A percentile compares a stretch with the other conserved stretches of the same genome.
phyloP scores from a whole-genome alignment of 2,329 filamentous ascomycete genomes.

The Microdochium paspali region DNA sequence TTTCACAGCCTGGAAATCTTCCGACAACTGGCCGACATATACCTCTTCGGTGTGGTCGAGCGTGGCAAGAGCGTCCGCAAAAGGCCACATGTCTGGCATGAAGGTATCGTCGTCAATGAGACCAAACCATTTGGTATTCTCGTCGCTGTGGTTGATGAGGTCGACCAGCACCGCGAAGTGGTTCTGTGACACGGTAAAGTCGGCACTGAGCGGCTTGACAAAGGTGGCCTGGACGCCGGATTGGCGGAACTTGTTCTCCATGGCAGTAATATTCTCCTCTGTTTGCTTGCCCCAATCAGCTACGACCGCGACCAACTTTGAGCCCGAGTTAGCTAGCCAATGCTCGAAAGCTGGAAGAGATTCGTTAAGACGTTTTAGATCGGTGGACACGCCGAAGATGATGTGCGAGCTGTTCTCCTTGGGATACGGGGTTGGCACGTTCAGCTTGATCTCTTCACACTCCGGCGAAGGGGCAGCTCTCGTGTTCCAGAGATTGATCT shows the following conservation, averaged over 20 bases:
- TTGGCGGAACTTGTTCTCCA: conserved; percentile 21
- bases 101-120: conserved; percentile 57
- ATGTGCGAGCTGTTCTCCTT: conserved; percentile 36
- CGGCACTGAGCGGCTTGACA: conserved; percentile 20
- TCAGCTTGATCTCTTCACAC: conserved; percentile 29
- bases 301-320: conserved; percentile 43
- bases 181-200: conserved; percentile 37
- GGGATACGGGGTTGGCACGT: conserved; percentile 35
- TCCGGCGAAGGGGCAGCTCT: conserved; percentile 5
- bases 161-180: conserved; percentile 47
- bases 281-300: conserved; percentile 25
- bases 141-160: conserved; percentile 31
- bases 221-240: conserved; percentile 23
- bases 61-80: conserved; percentile 33
- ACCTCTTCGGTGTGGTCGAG: conserved; percentile 37
- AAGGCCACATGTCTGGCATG: conserved; percentile 42
- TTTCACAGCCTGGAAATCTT: conserved; percentile 41
- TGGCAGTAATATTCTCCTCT: conserved; percentile 17
- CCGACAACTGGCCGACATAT: conserved; percentile 49
- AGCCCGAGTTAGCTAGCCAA: conserved; percentile 43
- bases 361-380: conserved; percentile 35
- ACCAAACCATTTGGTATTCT: conserved; percentile 42
- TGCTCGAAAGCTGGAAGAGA: conserved; percentile 43
- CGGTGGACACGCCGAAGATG: conserved; percentile 49
- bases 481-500: not conserved